Evolutionary conservation across 139 green algal genomes (phyloP).

Genomic region (Trebouxia sp.): DNA sequence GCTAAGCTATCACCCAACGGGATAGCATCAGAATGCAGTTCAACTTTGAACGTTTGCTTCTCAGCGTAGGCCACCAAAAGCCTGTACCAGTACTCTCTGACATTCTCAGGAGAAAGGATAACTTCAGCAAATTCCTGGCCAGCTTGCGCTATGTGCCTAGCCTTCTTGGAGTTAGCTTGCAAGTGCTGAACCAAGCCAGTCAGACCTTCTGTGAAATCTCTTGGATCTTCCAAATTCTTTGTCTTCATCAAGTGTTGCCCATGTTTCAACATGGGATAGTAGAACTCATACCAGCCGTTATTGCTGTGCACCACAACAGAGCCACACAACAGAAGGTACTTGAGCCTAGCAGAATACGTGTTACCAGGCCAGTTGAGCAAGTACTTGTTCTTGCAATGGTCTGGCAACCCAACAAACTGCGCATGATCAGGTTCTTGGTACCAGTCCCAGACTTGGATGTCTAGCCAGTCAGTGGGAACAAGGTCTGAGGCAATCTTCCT

Average conservation of each 20-base stretch:
- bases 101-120: background rate
- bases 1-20: background rate
- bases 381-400: conserved; percentile 23
- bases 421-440: background rate
- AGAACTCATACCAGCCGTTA: conserved; percentile 28
- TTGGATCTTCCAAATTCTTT: background rate
- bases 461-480: background rate
- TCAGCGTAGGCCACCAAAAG: background rate
- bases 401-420: conserved; percentile 6
- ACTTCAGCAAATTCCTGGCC: background rate
- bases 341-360: background rate
- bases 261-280: conserved; percentile 6
- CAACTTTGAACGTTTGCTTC: background rate
- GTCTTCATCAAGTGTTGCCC: conserved; percentile 4
- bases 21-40: background rate
- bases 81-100: conserved; percentile 1
- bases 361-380: conserved; percentile 18
- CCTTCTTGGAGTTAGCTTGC: background rate
- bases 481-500: background rate
- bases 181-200: background rate
- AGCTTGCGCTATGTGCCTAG: background rate
- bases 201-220: background rate
- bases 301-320: background rate
- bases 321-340: conserved; percentile 15
- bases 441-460: conserved; percentile 4